Conservation (phyloP, 2,329 filamentous ascomycete genomes). For the Teratosphaeria pseudoeucalypti region DNA sequence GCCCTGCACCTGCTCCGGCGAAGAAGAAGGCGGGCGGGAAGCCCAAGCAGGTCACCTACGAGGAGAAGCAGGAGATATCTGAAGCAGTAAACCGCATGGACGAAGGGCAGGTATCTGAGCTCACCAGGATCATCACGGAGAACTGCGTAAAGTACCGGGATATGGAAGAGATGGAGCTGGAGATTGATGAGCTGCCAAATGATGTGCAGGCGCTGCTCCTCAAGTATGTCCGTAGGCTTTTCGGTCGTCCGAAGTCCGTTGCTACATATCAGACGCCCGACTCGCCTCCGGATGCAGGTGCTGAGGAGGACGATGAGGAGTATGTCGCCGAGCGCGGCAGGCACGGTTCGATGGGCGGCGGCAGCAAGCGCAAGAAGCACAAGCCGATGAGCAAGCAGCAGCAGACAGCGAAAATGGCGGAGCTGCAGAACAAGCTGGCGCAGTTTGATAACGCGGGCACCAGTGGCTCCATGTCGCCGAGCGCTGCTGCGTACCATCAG, state of each 20-base stretch:
- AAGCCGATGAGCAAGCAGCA: conserved; percentile 67
- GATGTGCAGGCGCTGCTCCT: conserved; percentile 46
- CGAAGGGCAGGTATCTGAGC: conserved; percentile 63
- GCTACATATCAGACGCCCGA: conserved; percentile 6
- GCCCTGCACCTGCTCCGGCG: conserved; percentile 28
- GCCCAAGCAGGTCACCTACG: conserved; percentile 54
- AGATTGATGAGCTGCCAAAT: conserved; percentile 49
- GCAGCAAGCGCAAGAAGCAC: conserved; percentile 57
- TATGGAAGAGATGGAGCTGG: conserved; percentile 54
- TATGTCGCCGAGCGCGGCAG: conserved; percentile 33
- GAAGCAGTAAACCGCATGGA: conserved; percentile 49
- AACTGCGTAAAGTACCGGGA: conserved; percentile 61
- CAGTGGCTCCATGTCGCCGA: conserved; percentile 14
- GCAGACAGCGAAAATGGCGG: conserved; percentile 57
- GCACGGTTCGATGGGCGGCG: conserved; percentile 21
- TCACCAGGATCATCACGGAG: conserved; percentile 81
- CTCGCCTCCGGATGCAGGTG: conserved; percentile 25
- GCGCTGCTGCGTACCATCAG: neutral
- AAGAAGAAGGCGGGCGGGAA: conserved; percentile 36
- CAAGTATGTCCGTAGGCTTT: conserved; percentile 41
- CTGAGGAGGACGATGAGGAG: conserved; percentile 36
- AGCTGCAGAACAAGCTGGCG: conserved; percentile 50
- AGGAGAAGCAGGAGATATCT: conserved; percentile 87
- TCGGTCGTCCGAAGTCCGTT: conserved; percentile 18
- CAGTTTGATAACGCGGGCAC: conserved; percentile 16